Percentiles rank a stretch among this genome's conserved stretches.
Conservation (phyloP, 768 basidiomycete genomes). For the Suillus sp. region DNA sequence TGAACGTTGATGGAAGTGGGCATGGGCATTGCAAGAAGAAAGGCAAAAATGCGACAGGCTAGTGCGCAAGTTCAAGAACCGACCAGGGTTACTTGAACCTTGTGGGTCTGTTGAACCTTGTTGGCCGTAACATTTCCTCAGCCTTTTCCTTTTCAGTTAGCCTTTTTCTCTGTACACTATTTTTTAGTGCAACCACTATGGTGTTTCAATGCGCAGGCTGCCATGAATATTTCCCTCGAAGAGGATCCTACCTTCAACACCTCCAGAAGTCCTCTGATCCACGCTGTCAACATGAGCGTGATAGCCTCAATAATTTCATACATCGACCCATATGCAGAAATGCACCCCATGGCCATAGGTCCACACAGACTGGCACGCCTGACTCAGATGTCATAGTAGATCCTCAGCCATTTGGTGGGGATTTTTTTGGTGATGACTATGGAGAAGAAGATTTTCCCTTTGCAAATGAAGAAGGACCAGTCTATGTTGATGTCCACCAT, state of each 20-base stretch:
- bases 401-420: too few relatives aligned
- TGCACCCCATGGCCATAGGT: background rate
- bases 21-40: background rate
- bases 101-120: slow-evolving; percentile 3
- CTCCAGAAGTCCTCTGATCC: background rate
- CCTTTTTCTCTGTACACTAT: background rate
- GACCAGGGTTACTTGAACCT: background rate
- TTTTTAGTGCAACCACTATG: background rate
- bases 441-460: too few relatives aligned
- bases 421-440: too few relatives aligned
- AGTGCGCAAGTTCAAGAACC: background rate
- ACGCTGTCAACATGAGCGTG: background rate
- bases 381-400: too few relatives aligned
- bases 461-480: too few relatives aligned
- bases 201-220: background rate
- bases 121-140: background rate
- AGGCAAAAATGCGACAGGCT: background rate
- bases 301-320: background rate
- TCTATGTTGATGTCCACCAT: too few relatives aligned
- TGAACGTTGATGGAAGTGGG: background rate
- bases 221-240: slow-evolving; percentile 1
- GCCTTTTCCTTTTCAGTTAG: slow-evolving; percentile 1
- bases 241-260: slow-evolving; percentile 1
- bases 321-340: background rate
- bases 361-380: background rate